These are phyloP conservation scores for Austroboletus festivus DNA, from an alignment of 768 basidiomycete genomes.

Conservation along the genomic window DNA sequence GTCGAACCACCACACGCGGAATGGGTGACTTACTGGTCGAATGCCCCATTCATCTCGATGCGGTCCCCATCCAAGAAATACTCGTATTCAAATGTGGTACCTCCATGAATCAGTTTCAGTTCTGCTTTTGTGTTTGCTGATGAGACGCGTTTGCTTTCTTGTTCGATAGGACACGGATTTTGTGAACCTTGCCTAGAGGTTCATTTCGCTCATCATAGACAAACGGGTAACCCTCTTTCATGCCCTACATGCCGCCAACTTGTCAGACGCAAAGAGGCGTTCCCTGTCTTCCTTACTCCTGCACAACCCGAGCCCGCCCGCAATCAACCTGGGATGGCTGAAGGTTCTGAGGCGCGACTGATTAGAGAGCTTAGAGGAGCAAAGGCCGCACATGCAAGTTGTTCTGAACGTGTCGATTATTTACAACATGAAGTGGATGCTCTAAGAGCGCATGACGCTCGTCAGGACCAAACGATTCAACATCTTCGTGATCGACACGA, in stretches of 20 bases:
- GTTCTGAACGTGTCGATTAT: constrained; percentile 6
- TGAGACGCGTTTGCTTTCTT: constrained; percentile 7
- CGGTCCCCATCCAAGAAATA: constrained; percentile 26
- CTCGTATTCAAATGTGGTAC: constrained; percentile 32
- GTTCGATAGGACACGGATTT: constrained; percentile 30
- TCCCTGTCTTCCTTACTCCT: constrained; percentile 27
- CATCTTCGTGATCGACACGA: constrained; percentile 17
- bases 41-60: constrained; percentile 32
- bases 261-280: constrained; percentile 24
- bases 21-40: constrained; percentile 27
- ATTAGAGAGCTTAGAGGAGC: constrained; percentile 11
- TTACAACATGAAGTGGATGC: constrained; percentile 12
- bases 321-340: background rate
- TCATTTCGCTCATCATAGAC: constrained; percentile 14
- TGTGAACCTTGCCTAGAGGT: constrained; percentile 28
- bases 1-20: background rate
- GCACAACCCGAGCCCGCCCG: constrained; percentile 8
- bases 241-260: constrained; percentile 33
- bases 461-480: constrained; percentile 8
- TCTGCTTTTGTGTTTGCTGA: constrained; percentile 10
- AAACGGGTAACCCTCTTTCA: constrained; percentile 2
- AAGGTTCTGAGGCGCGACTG: constrained; percentile 8
- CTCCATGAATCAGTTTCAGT: constrained; percentile 5
- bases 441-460: constrained; percentile 6
- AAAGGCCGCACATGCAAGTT: constrained; percentile 13